Evolutionary conservation across 495 filamentous ascomycete species (phyloP), one percentile per base, ranked within the genome.

Genomic region (Astrothelium subdiscretum): DNA sequence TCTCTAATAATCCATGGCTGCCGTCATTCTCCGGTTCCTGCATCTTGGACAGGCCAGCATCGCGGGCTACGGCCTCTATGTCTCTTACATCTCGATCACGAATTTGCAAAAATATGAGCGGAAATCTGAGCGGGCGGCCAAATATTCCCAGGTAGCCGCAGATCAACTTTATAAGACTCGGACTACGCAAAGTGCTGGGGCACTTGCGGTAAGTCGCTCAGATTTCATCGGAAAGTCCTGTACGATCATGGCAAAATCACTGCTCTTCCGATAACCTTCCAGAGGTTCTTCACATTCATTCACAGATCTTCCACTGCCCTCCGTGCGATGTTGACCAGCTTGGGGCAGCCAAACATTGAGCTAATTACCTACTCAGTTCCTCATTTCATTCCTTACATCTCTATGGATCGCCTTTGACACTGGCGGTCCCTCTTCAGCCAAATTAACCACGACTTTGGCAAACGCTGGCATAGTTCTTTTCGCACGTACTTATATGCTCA

Each of bases 71-170:
- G 72, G 64, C 20, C 61, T 68, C 32, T 70, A 61, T 52, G 54
- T 66, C 27, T 78, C 74, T 40, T 77, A 74, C 68, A 62, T 69
- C 31, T 74, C 75, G 62, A 79, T 79, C 65, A 71, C 62, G 43
- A 74, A 75, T 35, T 69, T 79, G 0, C 73, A 59, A 3, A 67
- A 71, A 32, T 79, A 79, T 67, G 76, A 80, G 63, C 62, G 72
- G 27, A 67, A 70, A 26, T 66, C 65, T 31, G 69, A 79, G 59
- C 76, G 73, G 48, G 72, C 76, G 1, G 78, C 78, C 2, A 65
- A 76, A 40, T 68, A 73, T 63, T 76, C 75, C 3, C 68, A 69
- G 32, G 73, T 65, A 18, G 77, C 69, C 3, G 73, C 68, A 22
- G 58, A 72, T 13, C 72, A 77, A 31, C 67, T 79, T 22, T 60